Conservation (phyloP, 2,329 filamentous ascomycete genomes). For the Podosphaera xanthii region DNA sequence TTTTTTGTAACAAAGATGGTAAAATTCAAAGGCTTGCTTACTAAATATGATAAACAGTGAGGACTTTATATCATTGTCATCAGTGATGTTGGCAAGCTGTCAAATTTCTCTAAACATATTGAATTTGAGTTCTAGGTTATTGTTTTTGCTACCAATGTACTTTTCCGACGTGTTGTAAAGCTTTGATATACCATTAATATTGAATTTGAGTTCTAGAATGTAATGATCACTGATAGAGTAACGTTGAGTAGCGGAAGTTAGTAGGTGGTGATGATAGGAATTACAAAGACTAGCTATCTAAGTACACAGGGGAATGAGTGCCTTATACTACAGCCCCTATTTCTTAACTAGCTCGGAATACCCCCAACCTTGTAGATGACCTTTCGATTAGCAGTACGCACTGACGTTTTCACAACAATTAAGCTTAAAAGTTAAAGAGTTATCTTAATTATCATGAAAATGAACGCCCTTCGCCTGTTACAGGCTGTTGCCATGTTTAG, state of each 20-base stretch:
- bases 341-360: no score
- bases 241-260: no score
- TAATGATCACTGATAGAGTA: no score
- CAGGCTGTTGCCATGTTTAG: no score
- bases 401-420: no score
- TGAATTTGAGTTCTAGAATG: no score
- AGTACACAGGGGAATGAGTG: no score
- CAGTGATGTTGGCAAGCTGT: background rate
- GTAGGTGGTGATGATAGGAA: no score
- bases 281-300: no score
- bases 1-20: background rate
- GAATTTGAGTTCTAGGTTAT: background rate
- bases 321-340: no score
- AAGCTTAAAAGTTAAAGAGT: background rate
- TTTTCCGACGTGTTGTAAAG: background rate
- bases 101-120: background rate
- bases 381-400: no score
- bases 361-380: no score
- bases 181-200: background rate
- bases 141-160: background rate
- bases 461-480: background rate
- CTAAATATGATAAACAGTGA: background rate
- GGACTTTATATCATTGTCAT: background rate
- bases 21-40: background rate
- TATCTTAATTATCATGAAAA: background rate